These are phyloP conservation scores for Ailanthus altissimus DNA, from an alignment of 345 rosid genomes.

Conservation along the genomic window DNA sequence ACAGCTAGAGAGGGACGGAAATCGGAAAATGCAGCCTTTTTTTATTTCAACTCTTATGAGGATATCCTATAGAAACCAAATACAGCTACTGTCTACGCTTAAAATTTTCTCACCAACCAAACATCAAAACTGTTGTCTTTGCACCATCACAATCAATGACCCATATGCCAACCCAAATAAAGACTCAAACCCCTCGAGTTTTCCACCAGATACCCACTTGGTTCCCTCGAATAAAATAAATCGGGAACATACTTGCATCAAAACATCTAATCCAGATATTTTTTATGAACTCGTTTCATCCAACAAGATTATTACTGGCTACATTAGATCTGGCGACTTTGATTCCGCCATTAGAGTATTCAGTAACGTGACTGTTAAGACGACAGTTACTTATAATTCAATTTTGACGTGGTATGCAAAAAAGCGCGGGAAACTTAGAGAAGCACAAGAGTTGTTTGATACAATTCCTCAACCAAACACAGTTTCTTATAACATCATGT, in stretches of 20 bases:
- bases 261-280: constrained; percentile 3
- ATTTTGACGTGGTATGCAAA: constrained; percentile 49
- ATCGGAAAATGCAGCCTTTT: no score
- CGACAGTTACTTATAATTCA: constrained; percentile 76
- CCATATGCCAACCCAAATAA: constrained; percentile 28
- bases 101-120: constrained; percentile 25
- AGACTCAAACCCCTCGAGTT: constrained; percentile 17
- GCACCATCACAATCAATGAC: constrained; percentile 21
- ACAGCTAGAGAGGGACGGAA: no score
- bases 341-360: constrained; percentile 64
- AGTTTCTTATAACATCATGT: constrained; percentile 69
- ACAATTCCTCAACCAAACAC: constrained; percentile 65
- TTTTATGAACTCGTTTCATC: constrained; percentile 39
- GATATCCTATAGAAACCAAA: neutral
- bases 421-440: constrained; percentile 42
- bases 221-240: constrained; percentile 24
- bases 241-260: neutral
- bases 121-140: constrained; percentile 23
- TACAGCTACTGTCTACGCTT: neutral
- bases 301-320: constrained; percentile 54
- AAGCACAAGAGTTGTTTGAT: constrained; percentile 60
- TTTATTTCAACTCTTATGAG: no score
- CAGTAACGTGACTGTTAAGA: constrained; percentile 51
- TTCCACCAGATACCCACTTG: constrained; percentile 21
- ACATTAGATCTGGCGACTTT: constrained; percentile 56